phyloP scores from a whole-genome alignment of 192 early-diverging fungal genomes.

The Entomortierella lignicola region DNA sequence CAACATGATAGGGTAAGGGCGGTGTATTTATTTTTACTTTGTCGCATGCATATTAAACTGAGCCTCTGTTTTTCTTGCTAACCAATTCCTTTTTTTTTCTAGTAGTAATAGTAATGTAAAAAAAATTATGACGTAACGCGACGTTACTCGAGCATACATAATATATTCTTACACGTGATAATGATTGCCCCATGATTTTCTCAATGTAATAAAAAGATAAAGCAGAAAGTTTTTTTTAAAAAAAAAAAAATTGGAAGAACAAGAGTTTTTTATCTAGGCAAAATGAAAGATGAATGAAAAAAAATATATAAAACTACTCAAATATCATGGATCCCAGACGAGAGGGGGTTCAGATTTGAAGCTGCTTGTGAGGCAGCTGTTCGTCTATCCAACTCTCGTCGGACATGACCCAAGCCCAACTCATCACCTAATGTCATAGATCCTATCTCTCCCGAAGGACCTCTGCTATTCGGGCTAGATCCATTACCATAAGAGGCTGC shows the following conservation, averaged over 20 bases:
- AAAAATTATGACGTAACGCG: too few species aligned
- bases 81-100: too few species aligned
- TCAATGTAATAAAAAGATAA: too few species aligned
- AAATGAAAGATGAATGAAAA: not conserved
- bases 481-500: slow-evolving; percentile 8
- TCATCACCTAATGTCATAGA: slow-evolving; percentile 48
- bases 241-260: too few species aligned
- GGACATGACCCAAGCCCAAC: slow-evolving; percentile 45
- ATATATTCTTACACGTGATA: not conserved
- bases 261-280: not conserved
- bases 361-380: slow-evolving; percentile 11
- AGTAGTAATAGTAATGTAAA: too few species aligned
- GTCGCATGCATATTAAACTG: too few species aligned
- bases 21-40: too few species aligned
- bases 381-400: slow-evolving; percentile 46
- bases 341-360: not conserved
- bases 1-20: slow-evolving; percentile 14
- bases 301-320: slow-evolving; percentile 6
- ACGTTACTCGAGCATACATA: too few species aligned
- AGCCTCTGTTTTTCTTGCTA: too few species aligned
- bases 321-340: slow-evolving; percentile 38
- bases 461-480: slow-evolving; percentile 8
- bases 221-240: too few species aligned
- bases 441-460: slow-evolving; percentile 23
- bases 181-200: not conserved